Evolutionary conservation across 495 filamentous ascomycete species (phyloP).

Genomic region (Tuber aestivum): DNA sequence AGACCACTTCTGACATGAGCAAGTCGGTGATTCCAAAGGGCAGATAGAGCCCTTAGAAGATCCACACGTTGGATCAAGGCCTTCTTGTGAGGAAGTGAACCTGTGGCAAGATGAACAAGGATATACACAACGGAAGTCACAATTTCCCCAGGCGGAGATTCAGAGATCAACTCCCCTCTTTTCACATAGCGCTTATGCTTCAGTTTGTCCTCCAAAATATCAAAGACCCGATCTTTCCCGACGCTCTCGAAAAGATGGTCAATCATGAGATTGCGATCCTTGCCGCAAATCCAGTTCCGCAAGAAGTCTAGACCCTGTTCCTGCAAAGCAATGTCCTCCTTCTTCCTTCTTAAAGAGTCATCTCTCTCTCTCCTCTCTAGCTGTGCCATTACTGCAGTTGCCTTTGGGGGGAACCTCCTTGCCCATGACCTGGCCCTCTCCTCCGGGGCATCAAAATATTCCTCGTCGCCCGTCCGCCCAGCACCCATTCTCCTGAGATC

Average conservation of each 20-base stretch:
- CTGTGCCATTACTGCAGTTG: conserved; percentile 31
- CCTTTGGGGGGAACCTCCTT: conserved; percentile 31
- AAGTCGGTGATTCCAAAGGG: conserved; percentile 64
- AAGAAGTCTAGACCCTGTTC: conserved; percentile 84
- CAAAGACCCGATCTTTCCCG: conserved; percentile 56
- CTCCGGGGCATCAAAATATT: conserved; percentile 34
- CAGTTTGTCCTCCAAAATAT: conserved; percentile 57
- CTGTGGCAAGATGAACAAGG: conserved; percentile 79
- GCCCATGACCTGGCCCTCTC: conserved; percentile 28
- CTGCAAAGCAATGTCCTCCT: conserved; percentile 77
- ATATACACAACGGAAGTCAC: conserved; percentile 67
- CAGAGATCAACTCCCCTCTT: conserved; percentile 41
- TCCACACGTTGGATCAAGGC: conserved; percentile 54
- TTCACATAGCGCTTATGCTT: conserved; percentile 35
- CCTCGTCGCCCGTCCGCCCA: conserved; percentile 22
- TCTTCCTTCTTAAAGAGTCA: conserved; percentile 44
- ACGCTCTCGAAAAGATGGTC: conserved; percentile 61
- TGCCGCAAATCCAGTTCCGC: conserved; percentile 75
- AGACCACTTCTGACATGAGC: conserved; percentile 66
- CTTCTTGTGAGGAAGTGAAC: conserved; percentile 66
- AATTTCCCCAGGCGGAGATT: conserved; percentile 61
- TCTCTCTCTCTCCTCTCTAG: conserved; percentile 31
- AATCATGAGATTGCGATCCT: conserved; percentile 57
- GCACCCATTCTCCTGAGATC: conserved; percentile 41
- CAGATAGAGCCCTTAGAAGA: conserved; percentile 58